These are phyloP conservation scores for Colletotrichum eleusines DNA, from an alignment of 2,329 filamentous ascomycete genomes.

Conservation along the genomic window DNA sequence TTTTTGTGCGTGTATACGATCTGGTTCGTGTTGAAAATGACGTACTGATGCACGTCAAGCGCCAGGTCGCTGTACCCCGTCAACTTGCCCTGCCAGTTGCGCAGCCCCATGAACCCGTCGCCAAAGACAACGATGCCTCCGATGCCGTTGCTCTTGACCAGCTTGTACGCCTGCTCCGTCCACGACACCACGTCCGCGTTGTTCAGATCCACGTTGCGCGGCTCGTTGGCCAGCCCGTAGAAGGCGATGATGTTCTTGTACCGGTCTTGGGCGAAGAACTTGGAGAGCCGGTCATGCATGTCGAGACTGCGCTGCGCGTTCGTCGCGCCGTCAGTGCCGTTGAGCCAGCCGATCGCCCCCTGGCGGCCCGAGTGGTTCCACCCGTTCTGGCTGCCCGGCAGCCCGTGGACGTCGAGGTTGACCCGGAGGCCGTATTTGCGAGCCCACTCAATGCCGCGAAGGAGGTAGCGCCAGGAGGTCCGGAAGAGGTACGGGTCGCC, in stretches of 20 bases:
- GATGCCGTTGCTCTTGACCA: constrained; percentile 83
- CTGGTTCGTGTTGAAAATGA: constrained; percentile 94
- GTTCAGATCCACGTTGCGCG: constrained; percentile 82
- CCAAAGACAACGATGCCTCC: constrained; percentile 83
- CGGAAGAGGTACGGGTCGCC: constrained; percentile 89
- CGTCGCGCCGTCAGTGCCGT: constrained; percentile 83
- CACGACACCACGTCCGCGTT: constrained; percentile 78
- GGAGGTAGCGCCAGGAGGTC: constrained; percentile 91
- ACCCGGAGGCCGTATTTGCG: constrained; percentile 92
- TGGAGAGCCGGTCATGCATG: constrained; percentile 85
- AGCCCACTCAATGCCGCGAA: constrained; percentile 93
- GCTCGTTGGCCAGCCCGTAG: constrained; percentile 96
- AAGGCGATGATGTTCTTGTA: constrained; percentile 93
- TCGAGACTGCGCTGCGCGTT: constrained; percentile 88
- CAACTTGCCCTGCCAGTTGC: constrained; percentile 90
- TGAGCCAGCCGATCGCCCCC: constrained; percentile 87
- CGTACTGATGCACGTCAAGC: constrained; percentile 98
- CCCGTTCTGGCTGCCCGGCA: constrained; percentile 94
- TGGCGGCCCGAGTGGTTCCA: constrained; percentile 96
- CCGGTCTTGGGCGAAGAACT: constrained; percentile 92
- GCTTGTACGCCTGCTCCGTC: constrained; percentile 79
- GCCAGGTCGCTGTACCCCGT: constrained; percentile 78
- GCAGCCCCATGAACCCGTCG: constrained; percentile 92
- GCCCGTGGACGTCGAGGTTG: constrained; percentile 92
- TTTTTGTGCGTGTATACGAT: constrained; percentile 83